Evolutionary conservation across 441 rosid species (phyloP).

Genomic region (Biscutella auriculata): DNA sequence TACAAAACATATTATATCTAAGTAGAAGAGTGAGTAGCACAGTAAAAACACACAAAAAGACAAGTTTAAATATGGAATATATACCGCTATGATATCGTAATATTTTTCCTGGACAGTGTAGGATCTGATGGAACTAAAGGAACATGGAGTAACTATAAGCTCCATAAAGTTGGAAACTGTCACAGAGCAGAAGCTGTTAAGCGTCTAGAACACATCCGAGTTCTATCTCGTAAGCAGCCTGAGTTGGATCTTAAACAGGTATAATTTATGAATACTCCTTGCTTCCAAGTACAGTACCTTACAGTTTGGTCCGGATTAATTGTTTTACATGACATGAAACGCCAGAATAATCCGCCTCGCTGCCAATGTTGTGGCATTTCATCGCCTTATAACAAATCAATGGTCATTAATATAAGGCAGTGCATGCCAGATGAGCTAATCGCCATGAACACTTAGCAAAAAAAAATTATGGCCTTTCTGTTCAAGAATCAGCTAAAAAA

Average conservation of each 20-base stretch:
- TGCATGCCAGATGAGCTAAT: slow-evolving; percentile 58
- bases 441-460: slow-evolving; percentile 41
- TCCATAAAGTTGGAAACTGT: slow-evolving; percentile 38
- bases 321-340: not conserved
- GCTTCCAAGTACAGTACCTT: not conserved
- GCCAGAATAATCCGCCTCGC: slow-evolving; percentile 45
- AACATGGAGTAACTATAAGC: slow-evolving; percentile 47
- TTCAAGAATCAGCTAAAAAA: not conserved
- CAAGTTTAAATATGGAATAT: too few relatives aligned
- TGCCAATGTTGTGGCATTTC: slow-evolving; percentile 71
- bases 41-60: too few relatives aligned
- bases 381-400: slow-evolving; percentile 38
- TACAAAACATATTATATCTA: too few relatives aligned
- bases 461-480: too few relatives aligned
- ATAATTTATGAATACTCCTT: not conserved
- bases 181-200: slow-evolving; percentile 29
- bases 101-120: slow-evolving; percentile 52
- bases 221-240: slow-evolving; percentile 40
- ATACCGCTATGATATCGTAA: too few relatives aligned
- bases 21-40: too few relatives aligned
- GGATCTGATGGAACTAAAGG: slow-evolving; percentile 28
- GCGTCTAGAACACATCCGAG: slow-evolving; percentile 34
- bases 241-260: slow-evolving; percentile 49
- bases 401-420: slow-evolving; percentile 48
- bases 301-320: not conserved